Base-by-base conservation (phyloP, 805 yeast species). In the Lipomyces japonicus region DNA sequence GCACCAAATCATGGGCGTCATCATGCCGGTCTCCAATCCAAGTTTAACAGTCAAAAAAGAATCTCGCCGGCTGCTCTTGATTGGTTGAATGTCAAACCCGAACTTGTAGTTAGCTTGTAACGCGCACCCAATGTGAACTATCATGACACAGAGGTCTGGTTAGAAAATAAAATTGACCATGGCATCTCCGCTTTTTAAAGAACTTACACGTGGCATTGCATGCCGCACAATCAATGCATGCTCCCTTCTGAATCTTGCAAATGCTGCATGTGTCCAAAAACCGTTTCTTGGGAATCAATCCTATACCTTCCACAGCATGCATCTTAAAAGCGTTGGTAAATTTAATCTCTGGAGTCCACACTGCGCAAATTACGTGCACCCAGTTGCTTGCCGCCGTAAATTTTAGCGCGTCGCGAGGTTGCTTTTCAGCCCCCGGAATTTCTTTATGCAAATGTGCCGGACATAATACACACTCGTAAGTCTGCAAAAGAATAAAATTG, bases 311-410 rank as follows among this genome's bases (percentile, higher is more conserved):
- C 5, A 75, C 65, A 0, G 82, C 82, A 55, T 80, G 82, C 55
- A 81, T 42, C 12, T 66, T 39, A 19, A 62, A 51, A 0, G 71
- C 30, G 53, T 74, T 69, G 0, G 73, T 79, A 61, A 75, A 78
- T 25, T 65, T 66, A 3, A 75, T 63, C n/a, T 70, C 68, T 3
- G 76, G 67, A 25, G 71, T 69, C 62, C 81, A 81, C 0, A 84
- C 43, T 0, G 90, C 82, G 67, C 97, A 89, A 2, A 78, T 53
- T 2, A 83, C 68, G 69, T 89, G 96, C 30, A 81, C 80, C 96
- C 96, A 89, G 50, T 74, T 72, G 1, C 86, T 86, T 48, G 74
- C 77, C 3, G 63, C 58, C 0, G 93, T 80, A n/a, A 87, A 73
- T 61, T 85, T 84, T 59, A 87, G 64, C 26, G 81, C 86, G 59